phyloP scores from a whole-genome alignment of 2,329 filamentous ascomycete species.

The Chaetomium sp. region DNA sequence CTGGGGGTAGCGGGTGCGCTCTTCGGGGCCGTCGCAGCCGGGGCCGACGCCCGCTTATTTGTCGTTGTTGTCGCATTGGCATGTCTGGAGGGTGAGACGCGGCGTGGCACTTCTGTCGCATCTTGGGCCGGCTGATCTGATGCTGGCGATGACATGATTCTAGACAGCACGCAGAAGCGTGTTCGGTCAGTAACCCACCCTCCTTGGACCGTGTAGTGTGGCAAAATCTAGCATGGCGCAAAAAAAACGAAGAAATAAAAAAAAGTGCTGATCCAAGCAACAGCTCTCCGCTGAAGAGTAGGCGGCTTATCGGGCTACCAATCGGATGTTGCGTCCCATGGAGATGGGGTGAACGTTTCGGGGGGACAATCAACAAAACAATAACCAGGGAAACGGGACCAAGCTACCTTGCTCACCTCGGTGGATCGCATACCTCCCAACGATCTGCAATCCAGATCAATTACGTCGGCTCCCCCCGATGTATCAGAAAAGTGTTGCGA shows the following conservation, averaged over 20 bases:
- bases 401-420: conserved; percentile 18
- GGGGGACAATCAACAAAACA: conserved; percentile 21
- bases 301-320: conserved; percentile 7
- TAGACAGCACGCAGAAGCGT: conserved; percentile 7
- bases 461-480: conserved; percentile 1
- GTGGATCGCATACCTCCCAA: conserved; percentile 18
- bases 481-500: not conserved
- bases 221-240: conserved; percentile 9
- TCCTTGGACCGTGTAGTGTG: conserved; percentile 5
- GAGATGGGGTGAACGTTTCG: conserved; percentile 4
- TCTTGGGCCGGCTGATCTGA: conserved; percentile 17
- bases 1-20: conserved; percentile 36
- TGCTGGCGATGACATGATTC: conserved; percentile 24
- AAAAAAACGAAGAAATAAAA: not conserved
- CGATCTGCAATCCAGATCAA: conserved; percentile 11
- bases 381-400: conserved; percentile 14
- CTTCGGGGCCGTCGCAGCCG: conserved; percentile 32
- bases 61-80: conserved; percentile 25
- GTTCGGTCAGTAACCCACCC: conserved; percentile 15
- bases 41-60: conserved; percentile 22
- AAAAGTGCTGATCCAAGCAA: conserved; percentile 12
- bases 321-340: conserved; percentile 13
- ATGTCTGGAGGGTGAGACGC: conserved; percentile 17
- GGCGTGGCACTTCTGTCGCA: conserved; percentile 18
- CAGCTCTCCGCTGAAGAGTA: conserved; percentile 9